A percentile compares a stretch with the other conserved stretches of the same genome.
phyloP scores from a whole-genome alignment of 371 early-diverging fungal species.

The Cokeromyces recurvatus region DNA sequence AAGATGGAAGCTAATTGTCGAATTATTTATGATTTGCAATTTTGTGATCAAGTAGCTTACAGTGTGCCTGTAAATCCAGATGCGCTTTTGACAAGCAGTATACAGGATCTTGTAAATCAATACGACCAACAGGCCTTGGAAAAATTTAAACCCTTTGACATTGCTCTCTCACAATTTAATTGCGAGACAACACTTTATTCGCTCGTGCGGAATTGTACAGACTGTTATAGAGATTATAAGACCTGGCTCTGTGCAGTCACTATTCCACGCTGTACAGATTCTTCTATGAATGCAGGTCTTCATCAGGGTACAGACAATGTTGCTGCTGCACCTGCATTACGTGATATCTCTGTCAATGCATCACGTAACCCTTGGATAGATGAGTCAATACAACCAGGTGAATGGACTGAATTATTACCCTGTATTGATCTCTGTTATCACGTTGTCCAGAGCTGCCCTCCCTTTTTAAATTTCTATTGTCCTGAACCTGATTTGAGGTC shows the following conservation, averaged over 20 bases:
- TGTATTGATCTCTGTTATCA: constrained; percentile 64
- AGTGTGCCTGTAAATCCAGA: constrained; percentile 41
- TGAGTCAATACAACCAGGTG: constrained; percentile 31
- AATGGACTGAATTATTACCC: constrained; percentile 55
- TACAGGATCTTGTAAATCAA: constrained; percentile 21
- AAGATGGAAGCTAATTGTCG: constrained; percentile 47
- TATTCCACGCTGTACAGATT: constrained; percentile 58
- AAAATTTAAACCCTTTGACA: constrained; percentile 45
- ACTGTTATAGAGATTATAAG: constrained; percentile 57
- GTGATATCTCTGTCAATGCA: constrained; percentile 27
- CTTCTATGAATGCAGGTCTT: constrained; percentile 10
- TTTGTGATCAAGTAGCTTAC: constrained; percentile 60
- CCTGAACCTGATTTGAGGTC: constrained; percentile 48
- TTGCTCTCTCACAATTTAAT: constrained; percentile 52
- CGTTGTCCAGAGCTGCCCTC: constrained; percentile 64
- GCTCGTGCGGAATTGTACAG: constrained; percentile 57
- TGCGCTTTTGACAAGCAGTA: constrained; percentile 1
- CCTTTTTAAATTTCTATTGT: constrained; percentile 56
- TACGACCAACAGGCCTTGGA: constrained; percentile 46
- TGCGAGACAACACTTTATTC: constrained; percentile 59
- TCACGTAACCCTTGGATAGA: constrained; percentile 46
- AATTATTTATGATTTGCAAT: constrained; percentile 48
- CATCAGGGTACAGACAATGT: constrained; percentile 17
- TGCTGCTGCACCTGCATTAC: constrained; percentile 18
- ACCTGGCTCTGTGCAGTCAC: constrained; percentile 63